Evolutionary conservation across 106 monocot species (phyloP), one percentile per base, ranked within the genome.

Genomic region (Platanthera guangdongensis): DNA sequence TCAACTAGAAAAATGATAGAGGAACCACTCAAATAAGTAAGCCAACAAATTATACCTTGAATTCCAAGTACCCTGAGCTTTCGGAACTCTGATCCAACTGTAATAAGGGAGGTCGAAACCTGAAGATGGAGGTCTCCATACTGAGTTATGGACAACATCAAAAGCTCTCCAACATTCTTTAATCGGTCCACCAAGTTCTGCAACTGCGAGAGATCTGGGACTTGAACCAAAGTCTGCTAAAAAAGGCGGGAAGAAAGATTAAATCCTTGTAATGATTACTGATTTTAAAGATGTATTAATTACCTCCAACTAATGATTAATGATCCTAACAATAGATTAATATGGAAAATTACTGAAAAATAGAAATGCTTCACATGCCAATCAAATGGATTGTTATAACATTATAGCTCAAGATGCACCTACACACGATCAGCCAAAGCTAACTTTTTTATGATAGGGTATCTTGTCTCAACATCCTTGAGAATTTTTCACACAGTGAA

Each of bases 61-160:
- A 79, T 69, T 11, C 97, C 97, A 32, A 97, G 94, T 53, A 99
- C 90, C 72, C 83, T 81, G 46, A 99, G 86, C 67, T 62, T 85
- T 39, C 90, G 78, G 63, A 94, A 94, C 75, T 99, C 97, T 1
- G 91, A 92, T 6, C 97, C 97, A 49, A 99, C 83, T 22, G 92
- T 88, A 52, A 99, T 77, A 57, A 94, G 87, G 16, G 94, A 88
- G 47, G 91, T 94, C 54, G 94, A 88, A 12, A 99, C 90, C 75
- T 99, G 91, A 21, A 99, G 82, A 78, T 99, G 97, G 72, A 99
- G 94, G 64, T 94, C 97, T 6, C 97, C 97, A 51, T 99, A 99
- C 51, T 87, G 91, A 6, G 91, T 84, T 25, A 99, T 85, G 64
- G 94, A 81, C 6, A 99, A 89, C 12, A 80, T 82, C 14, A 99